phyloP scores from a whole-genome alignment of 2,329 filamentous ascomycete genomes.

The Cadophora sp. region DNA sequence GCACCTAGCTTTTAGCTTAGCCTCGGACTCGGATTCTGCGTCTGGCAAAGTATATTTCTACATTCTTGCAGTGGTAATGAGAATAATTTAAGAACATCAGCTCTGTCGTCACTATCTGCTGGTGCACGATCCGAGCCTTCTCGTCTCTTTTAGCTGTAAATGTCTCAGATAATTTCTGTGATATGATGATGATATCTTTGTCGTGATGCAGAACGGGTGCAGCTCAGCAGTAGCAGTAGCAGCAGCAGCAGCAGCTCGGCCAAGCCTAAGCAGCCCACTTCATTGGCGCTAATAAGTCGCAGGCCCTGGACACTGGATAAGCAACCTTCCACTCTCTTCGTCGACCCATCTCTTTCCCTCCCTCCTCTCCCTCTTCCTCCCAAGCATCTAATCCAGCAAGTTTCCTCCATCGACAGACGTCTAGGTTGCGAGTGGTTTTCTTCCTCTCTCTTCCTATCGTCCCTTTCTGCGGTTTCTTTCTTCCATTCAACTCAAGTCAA shows the following conservation, averaged over 20 bases:
- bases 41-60: background rate
- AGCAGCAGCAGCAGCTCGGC: background rate
- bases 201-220: too few species aligned
- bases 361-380: constrained; percentile 13
- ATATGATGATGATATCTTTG: too few species aligned
- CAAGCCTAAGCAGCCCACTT: constrained; percentile 21
- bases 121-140: background rate
- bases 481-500: constrained; percentile 29
- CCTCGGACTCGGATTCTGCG: background rate
- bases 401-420: constrained; percentile 40
- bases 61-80: background rate
- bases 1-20: background rate
- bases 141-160: background rate
- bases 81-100: background rate
- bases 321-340: constrained; percentile 16
- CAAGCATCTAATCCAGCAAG: constrained; percentile 29
- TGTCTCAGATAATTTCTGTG: background rate
- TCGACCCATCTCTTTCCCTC: constrained; percentile 15
- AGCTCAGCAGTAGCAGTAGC: too few species aligned
- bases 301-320: constrained; percentile 12
- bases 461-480: constrained; percentile 39
- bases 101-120: background rate
- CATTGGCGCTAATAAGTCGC: constrained; percentile 15
- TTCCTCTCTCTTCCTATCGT: constrained; percentile 44
- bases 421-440: constrained; percentile 44